Evolutionary conservation across 371 early-diverging fungal genomes (phyloP).

Genomic region (Actinomucor elegans): DNA sequence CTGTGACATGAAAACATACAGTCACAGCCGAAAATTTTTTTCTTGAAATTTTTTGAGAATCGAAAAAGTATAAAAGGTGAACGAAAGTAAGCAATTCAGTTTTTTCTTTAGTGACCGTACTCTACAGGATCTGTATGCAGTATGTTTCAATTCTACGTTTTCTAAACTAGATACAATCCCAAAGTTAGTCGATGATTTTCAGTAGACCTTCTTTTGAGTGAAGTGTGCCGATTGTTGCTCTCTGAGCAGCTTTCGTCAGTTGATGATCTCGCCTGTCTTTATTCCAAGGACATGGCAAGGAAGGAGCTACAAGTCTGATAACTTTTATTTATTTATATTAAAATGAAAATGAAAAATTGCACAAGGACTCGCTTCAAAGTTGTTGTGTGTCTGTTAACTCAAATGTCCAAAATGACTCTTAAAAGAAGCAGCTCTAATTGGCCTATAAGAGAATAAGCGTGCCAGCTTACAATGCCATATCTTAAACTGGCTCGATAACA

Average conservation of each 20-base stretch:
- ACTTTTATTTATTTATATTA: slow-evolving; percentile 21
- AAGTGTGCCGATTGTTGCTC: slow-evolving; percentile 34
- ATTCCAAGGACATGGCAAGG: slow-evolving; percentile 44
- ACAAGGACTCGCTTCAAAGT: no score
- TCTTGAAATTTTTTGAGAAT: no score
- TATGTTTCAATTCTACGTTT: slow-evolving; percentile 52
- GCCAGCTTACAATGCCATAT: no score
- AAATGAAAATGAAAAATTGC: no score
- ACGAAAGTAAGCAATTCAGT: slow-evolving; percentile 17
- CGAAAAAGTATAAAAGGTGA: slow-evolving; percentile 22
- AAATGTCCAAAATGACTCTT: no score
- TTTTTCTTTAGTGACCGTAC: slow-evolving; percentile 53
- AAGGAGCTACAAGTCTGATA: slow-evolving; percentile 48
- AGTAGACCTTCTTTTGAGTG: slow-evolving; percentile 49
- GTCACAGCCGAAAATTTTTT: no score
- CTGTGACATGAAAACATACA: no score
- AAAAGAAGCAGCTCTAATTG: no score
- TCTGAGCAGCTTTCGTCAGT: slow-evolving; percentile 31
- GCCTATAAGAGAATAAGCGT: no score
- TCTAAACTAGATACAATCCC: slow-evolving; percentile 45
- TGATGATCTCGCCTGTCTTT: slow-evolving; percentile 51
- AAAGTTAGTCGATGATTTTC: slow-evolving; percentile 47
- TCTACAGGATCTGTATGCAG: slow-evolving; percentile 59
- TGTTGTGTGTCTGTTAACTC: no score
- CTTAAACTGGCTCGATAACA: no score